Conservation (phyloP, 805 yeast species). For the Ogataea thermomethanolica region DNA sequence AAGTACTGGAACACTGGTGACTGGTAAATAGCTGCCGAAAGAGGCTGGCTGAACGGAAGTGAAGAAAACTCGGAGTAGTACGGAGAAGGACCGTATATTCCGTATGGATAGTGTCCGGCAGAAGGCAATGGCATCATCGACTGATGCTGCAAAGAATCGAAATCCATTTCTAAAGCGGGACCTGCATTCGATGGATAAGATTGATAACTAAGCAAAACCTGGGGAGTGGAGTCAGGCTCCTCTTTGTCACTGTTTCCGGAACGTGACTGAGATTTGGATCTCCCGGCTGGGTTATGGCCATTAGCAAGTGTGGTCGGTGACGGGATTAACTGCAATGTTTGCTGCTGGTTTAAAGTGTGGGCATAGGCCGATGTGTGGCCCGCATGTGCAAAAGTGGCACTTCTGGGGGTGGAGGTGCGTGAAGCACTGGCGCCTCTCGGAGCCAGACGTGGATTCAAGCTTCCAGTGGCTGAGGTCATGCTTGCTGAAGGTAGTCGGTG, state of each 20-base stretch:
- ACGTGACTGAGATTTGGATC: constrained; percentile 10
- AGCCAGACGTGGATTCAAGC: constrained; percentile 16
- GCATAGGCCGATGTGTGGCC: constrained; percentile 15
- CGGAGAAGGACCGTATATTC: constrained; percentile 22
- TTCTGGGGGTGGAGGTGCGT: constrained; percentile 19
- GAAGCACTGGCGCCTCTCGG: constrained; percentile 19
- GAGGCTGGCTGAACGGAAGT: constrained; percentile 14
- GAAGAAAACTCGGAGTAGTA: constrained; percentile 18
- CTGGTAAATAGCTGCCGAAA: constrained; percentile 13
- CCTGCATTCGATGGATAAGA: constrained; percentile 12
- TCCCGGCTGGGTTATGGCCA: constrained; percentile 10
- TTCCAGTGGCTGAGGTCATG: constrained; percentile 12
- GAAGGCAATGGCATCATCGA: constrained; percentile 15
- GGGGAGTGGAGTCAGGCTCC: constrained; percentile 12
- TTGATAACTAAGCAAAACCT: constrained; percentile 16
- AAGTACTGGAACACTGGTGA: constrained; percentile 14
- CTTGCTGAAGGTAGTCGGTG: constrained; percentile 11
- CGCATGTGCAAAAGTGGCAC: constrained; percentile 17
- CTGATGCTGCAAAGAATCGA: constrained; percentile 17
- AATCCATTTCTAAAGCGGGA: constrained; percentile 18
- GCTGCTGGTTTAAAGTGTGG: constrained; percentile 12
- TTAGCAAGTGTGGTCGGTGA: constrained; percentile 16
- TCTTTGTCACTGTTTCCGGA: constrained; percentile 9
- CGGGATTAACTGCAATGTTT: constrained; percentile 14
- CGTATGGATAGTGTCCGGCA: constrained; percentile 20